Evolutionary conservation across 768 basidiomycete species (phyloP), one percentile per base, ranked within the genome.

Genomic region (Tricholomella constricta): DNA sequence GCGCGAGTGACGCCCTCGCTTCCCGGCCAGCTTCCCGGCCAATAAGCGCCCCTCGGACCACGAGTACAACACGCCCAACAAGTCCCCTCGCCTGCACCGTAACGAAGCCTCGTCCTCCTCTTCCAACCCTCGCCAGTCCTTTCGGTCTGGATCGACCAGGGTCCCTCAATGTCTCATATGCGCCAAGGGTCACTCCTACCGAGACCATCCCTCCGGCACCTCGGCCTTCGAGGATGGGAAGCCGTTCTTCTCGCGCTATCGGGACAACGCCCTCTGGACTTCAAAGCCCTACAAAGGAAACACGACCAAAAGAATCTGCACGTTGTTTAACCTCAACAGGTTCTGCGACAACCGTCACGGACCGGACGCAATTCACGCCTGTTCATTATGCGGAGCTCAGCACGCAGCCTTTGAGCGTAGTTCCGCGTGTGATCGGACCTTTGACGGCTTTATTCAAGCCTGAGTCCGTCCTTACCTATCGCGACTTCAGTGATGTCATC

Each of bases 321-420:
- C 55, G 25, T 11, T 29, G 0, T 64, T 19, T 32, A 64, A 62
- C 37, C n/a, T 62, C 56, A 27, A 19, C 4, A 14, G 22, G 1
- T 1, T 14, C 11, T 56, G 58, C 42, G 26, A 31, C 15, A 9
- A 11, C 1, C 8, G 14, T 0, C 58, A 58, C 38, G 27, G 25
- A 2, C 11, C 19, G 3, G 52, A 55, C 4, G 41, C 47, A 12
- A 20, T 58, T 38, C 64, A 61, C 31, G 35, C 49, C 41, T 65
- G 64, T 41, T 54, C 56, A 26, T 52, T 62, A 19, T 62, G 62
- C 42, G 57, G 64, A 6, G 56, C 56, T 3, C 14, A 51, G 9
- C 62, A 65, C 38, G 0, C 51, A 27, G 62, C 62, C 1, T 56
- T 62, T 32, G 34, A 55, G 10, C 37, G 45, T 2, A 29, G 55